Evolutionary conservation across 495 filamentous ascomycete species (phyloP).

Genomic region (Diplogelasinospora grovesii): DNA sequence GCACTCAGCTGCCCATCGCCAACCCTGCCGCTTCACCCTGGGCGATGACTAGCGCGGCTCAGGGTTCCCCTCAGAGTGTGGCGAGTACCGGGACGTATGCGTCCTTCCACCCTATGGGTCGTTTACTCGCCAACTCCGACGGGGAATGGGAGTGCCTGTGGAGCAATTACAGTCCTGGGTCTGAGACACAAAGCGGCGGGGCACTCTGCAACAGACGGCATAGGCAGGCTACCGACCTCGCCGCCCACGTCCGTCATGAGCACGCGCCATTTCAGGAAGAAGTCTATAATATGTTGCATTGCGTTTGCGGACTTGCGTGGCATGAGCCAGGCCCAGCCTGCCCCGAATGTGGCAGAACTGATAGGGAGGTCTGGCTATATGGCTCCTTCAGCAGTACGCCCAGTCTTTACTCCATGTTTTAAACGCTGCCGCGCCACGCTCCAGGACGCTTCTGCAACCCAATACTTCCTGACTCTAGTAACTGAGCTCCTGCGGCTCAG

Average conservation of each 20-base stretch:
- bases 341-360: no score
- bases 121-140: neutral
- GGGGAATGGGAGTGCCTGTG: conserved; percentile 9
- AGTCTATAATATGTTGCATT: no score
- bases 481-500: no score
- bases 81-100: neutral
- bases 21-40: neutral
- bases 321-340: no score
- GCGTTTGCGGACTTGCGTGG: no score
- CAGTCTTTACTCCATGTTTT: no score
- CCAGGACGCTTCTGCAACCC: no score
- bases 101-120: conserved; percentile 5
- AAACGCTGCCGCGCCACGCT: no score
- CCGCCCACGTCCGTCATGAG: conserved; percentile 1
- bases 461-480: no score
- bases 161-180: neutral
- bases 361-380: no score
- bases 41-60: neutral
- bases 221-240: neutral
- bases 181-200: neutral
- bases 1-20: neutral
- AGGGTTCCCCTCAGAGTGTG: neutral
- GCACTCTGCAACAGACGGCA: conserved; percentile 1
- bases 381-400: no score
- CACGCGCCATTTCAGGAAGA: conserved; percentile 2